Conservation (phyloP, 192 early-diverging fungal genomes). For the Cladochytrium replicatum region DNA sequence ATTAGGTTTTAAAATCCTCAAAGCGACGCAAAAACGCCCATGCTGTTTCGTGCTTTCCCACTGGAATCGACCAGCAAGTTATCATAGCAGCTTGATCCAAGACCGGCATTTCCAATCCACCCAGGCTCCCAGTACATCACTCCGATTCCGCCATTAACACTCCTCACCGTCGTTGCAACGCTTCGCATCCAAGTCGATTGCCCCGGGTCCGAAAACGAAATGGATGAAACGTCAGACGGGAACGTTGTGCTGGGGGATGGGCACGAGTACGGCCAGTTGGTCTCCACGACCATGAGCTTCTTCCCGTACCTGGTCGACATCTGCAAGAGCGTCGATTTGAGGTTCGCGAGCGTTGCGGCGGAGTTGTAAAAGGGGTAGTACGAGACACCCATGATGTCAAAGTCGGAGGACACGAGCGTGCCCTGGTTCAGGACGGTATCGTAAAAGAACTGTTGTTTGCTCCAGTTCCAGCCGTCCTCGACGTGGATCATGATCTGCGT, state of each 20-base stretch:
- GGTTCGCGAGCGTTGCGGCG: slow-evolving; percentile 11
- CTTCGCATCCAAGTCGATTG: background rate
- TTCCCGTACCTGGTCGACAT: slow-evolving; percentile 17
- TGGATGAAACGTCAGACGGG: slow-evolving; percentile 7
- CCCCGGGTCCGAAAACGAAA: background rate
- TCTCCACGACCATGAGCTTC: slow-evolving; percentile 15
- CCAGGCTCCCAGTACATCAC: slow-evolving; percentile 24
- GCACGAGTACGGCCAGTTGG: slow-evolving; percentile 19
- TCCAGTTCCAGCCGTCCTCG: slow-evolving; percentile 19
- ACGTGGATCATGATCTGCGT: slow-evolving; percentile 16
- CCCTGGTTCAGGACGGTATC: slow-evolving; percentile 13
- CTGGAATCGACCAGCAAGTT: slow-evolving; percentile 8
- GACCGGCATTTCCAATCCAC: slow-evolving; percentile 20
- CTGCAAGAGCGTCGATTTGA: slow-evolving; percentile 9
- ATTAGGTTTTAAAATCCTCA: too few species aligned
- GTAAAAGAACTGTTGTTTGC: slow-evolving; percentile 11
- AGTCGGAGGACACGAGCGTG: slow-evolving; percentile 13
- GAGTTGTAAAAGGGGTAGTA: slow-evolving; percentile 21
- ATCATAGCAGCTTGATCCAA: slow-evolving; percentile 18
- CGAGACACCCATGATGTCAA: slow-evolving; percentile 25
- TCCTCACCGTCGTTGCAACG: slow-evolving; percentile 5
- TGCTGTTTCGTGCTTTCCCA: slow-evolving; percentile 3
- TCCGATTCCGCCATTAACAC: background rate
- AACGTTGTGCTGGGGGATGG: slow-evolving; percentile 10
- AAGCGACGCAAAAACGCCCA: background rate